Evolutionary conservation across 257 asterid species (phyloP).

Genomic region (Forsythia suspensa): DNA sequence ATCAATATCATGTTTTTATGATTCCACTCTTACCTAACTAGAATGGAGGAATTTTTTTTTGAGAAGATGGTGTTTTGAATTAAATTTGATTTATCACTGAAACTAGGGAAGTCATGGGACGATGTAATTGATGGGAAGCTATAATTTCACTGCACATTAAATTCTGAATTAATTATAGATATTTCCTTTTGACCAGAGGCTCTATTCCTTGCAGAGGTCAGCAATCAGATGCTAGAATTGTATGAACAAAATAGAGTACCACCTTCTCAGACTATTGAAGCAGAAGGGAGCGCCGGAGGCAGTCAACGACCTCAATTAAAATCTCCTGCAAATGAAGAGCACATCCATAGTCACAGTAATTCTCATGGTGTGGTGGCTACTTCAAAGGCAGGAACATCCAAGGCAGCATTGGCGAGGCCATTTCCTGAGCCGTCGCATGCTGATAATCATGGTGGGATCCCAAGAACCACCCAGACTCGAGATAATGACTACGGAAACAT

Average conservation of each 20-base stretch:
- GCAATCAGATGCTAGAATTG: slow-evolving; percentile 92
- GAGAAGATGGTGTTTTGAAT: not conserved
- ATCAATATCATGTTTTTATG: not conserved
- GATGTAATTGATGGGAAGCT: not conserved
- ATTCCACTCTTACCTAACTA: not conserved
- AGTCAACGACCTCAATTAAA: slow-evolving; percentile 54
- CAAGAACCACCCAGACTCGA: slow-evolving; percentile 28
- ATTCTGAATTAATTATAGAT: not conserved
- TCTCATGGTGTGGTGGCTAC: slow-evolving; percentile 47
- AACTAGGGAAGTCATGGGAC: not conserved
- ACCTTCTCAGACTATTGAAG: slow-evolving; percentile 69
- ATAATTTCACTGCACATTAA: not conserved
- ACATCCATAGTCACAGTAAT: slow-evolving; percentile 26
- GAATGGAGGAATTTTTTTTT: not conserved
- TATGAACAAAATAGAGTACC: slow-evolving; percentile 77
- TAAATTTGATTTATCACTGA: not conserved
- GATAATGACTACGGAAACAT: slow-evolving; percentile 30
- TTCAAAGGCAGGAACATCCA: slow-evolving; percentile 45
- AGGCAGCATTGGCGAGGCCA: slow-evolving; percentile 45
- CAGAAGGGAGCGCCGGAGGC: slow-evolving; percentile 75
- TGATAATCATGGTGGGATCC: slow-evolving; percentile 31
- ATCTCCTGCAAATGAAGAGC: slow-evolving; percentile 55
- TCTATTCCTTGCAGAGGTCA: slow-evolving; percentile 73
- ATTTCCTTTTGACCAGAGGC: not conserved
- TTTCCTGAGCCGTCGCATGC: slow-evolving; percentile 26